A percentile compares a stretch with the other conserved stretches of the same genome.
Conservation (phyloP, 108 stramenopile genomes). For the Schizochytrium sp. region DNA sequence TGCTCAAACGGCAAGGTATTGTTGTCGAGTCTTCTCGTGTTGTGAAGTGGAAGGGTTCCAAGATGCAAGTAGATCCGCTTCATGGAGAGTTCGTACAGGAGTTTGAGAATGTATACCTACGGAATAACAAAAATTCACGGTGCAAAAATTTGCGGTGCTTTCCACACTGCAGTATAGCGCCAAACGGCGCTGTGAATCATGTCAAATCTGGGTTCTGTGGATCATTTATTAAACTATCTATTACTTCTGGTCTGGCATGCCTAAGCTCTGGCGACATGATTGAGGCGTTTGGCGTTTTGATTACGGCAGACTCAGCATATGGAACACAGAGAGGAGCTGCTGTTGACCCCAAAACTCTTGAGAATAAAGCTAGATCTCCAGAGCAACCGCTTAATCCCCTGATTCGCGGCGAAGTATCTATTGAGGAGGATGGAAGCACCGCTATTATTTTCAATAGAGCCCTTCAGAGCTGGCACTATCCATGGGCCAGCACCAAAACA, state of each 20-base stretch:
- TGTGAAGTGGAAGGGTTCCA: no score
- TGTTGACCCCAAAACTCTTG: neutral
- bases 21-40: no score
- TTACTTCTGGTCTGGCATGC: neutral
- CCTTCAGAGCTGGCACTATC: conserved; percentile 54
- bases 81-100: conserved; percentile 3
- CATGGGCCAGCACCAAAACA: conserved; percentile 13
- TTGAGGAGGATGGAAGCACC: neutral
- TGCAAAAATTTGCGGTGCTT: conserved; percentile 54
- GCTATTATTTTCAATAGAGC: conserved; percentile 23
- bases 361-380: neutral
- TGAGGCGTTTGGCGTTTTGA: neutral
- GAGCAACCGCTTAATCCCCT: conserved; percentile 2
- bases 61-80: neutral
- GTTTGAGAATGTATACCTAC: conserved; percentile 39
- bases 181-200: neutral
- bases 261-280: neutral
- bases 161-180: conserved; percentile 43
- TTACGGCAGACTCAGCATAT: neutral
- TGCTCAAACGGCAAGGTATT: no score
- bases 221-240: neutral
- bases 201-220: conserved; percentile 46
- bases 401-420: conserved; percentile 26
- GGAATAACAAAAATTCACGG: conserved; percentile 40
- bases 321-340: neutral